Base-by-base conservation (phyloP, 1,284 basidiomycete species). In the Leccinum subspadiceum region DNA sequence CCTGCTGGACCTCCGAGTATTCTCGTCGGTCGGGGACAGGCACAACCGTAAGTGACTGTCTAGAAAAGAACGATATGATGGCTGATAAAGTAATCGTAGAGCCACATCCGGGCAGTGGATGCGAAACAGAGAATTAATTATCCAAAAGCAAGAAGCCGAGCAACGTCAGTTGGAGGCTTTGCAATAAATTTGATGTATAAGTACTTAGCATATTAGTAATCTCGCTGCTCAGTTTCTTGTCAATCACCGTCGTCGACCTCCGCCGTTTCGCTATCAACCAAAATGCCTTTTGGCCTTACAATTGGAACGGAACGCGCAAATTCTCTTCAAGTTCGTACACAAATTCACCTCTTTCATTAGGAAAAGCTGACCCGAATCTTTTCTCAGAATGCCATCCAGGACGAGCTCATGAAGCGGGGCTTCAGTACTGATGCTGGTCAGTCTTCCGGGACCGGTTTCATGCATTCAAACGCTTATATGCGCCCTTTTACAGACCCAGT, bases 261-360 rank as follows among this genome's bases (percentile, higher is more conserved):
- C 22, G 54, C 48, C 55, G 58, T 61, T 64, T 64, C 55, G 54
- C 58, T 58, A 62, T 64, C 62, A 31, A 57, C 54, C 31, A 56
- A 78, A 64, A 90, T 90, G 89, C 77, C 84, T 33, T 90, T 89
- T 69, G 88, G 88, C 72, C 81, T 92, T 54, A 86, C 83, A 54
- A 92, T 92, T 74, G 86, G 87, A 60, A 91, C 89, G 64, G 89
- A 91, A 64, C 85, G 88, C 63, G 87, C 90, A n/a, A 77, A 77
- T 52, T 77, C 82, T 52, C 81, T 92, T 20, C 89, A 92, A 76
- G 89, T 90, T 68, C 50, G 79, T 71, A 37, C 17, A 15, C n/a
- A 15, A 22, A 2, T 2, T 26, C 12, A 1, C 41, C 54, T 29
- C 26, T 57, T 51, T 24, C 52, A 3, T 59, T 12, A 31, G 48